Base-by-base conservation (phyloP, 495 filamentous ascomycete genomes). In the Beverwykella pulmonaria region DNA sequence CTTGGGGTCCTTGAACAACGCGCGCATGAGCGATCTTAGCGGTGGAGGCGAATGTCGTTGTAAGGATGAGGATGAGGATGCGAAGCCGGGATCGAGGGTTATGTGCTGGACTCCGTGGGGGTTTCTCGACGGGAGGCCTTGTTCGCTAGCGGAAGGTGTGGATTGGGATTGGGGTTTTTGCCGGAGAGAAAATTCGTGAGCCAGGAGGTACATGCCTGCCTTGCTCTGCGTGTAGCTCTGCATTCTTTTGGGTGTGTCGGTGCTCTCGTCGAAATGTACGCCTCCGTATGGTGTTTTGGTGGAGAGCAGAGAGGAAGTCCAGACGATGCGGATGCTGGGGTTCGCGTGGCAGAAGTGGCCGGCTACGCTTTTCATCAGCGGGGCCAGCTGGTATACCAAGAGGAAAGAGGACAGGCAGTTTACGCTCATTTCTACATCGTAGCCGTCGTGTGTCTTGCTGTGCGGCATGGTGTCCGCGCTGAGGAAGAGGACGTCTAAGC, bases 401-500 rank as follows among this genome's bases (percentile, higher is more conserved):
- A 71, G 54, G 58, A 66, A 71, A 15, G 57, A 34, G 9, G 49
- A 50, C 2, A 71, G 59, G 50, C 62, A 63, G 27, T 71, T 71
- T 19, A 49, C 41, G 27, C 57, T 59, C 14, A 71, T 34, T 30
- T 67, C 63, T 15, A 71, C 34, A 26, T 71, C 68, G 44, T 66
- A 58, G 15, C 61, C 67, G 26, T 63, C 26, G 22, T 41, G 29
- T 7, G 68, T 66, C 47, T 61, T 57, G 41, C 52, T 76, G 39
- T 76, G 77, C 26, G 67, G 63, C 77, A 81, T 81, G 53, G 84
- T 76, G 8, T 56, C 72, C 25, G 76, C 83, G n/a, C 82, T 82
- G 66, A 84, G 84, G 66, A 84, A 65, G 12, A 86, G 73, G 36
- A 83, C 79, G 74, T 86, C 78, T 34, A 86, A 76, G 3, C 75